A percentile compares a stretch with the other conserved stretches of the same genome.
phyloP scores from a whole-genome alignment of 2,329 filamentous ascomycete species.

The Penicillium sp. region DNA sequence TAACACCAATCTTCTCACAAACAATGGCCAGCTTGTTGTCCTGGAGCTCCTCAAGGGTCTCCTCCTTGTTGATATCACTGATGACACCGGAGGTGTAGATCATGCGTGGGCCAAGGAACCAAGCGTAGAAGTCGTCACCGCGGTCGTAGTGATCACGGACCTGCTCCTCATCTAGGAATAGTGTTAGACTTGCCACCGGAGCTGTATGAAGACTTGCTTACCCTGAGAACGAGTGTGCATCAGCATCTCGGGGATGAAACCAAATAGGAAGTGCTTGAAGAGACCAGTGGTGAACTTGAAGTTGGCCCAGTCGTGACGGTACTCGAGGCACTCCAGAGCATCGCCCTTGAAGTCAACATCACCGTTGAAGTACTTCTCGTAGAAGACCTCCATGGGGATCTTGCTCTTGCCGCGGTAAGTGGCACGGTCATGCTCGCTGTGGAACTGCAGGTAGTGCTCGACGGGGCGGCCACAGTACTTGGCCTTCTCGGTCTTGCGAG shows the following conservation, averaged over 20 bases:
- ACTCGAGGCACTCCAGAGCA: conserved; percentile 82
- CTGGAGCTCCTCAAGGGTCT: conserved; percentile 89
- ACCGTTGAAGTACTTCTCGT: conserved; percentile 96
- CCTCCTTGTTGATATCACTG: conserved; percentile 80
- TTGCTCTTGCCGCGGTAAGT: conserved; percentile 51
- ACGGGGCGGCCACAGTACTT: conserved; percentile 80
- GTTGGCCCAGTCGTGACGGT: conserved; percentile 94
- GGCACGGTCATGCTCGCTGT: conserved; percentile 45
- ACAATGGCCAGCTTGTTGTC: conserved; percentile 96
- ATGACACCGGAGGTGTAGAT: conserved; percentile 97
- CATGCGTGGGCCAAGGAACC: conserved; percentile 98
- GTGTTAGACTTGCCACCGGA: not conserved
- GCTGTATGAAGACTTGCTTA: conserved; percentile 38
- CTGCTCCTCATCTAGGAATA: conserved; percentile 79
- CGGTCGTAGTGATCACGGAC: conserved; percentile 97
- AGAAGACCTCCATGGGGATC: conserved; percentile 71
- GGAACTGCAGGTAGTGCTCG: conserved; percentile 71
- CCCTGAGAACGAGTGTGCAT: conserved; percentile 89
- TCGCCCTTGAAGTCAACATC: conserved; percentile 96
- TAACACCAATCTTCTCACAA: conserved; percentile 88
- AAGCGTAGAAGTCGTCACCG: conserved; percentile 96
- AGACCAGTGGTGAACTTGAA: conserved; percentile 85
- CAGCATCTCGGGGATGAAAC: conserved; percentile 84
- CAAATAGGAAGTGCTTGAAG: conserved; percentile 83
- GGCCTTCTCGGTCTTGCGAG: conserved; percentile 90